These are phyloP conservation scores for Marsdenia floribunda DNA, from an alignment of 257 asterid species.

Conservation along the genomic window DNA sequence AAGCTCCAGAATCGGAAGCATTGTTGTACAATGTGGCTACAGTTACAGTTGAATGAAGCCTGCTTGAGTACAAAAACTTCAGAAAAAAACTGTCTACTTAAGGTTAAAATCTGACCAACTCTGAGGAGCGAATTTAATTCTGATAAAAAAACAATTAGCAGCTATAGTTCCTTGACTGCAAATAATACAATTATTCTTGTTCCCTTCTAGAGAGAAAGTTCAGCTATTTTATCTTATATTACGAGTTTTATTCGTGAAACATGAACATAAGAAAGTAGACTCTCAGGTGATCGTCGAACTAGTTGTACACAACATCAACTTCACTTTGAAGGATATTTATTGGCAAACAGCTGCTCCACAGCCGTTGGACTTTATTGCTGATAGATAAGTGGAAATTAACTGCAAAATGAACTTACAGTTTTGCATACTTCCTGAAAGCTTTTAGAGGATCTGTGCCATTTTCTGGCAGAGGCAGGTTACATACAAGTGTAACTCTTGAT, in stretches of 20 bases:
- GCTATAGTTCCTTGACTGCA: neutral
- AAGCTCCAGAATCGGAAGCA: too few species aligned
- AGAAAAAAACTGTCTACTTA: neutral
- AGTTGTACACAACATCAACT: neutral
- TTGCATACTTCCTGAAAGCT: constrained; percentile 6
- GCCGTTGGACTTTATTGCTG: neutral
- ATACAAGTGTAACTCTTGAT: constrained; percentile 9
- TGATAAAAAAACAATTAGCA: neutral
- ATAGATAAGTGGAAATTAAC: neutral
- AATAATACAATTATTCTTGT: neutral
- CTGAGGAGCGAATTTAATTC: neutral
- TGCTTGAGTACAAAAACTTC: neutral
- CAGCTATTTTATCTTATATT: neutral
- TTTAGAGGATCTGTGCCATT: neutral
- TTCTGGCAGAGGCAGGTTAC: neutral
- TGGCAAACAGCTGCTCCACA: neutral
- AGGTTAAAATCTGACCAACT: neutral
- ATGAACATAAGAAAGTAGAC: neutral
- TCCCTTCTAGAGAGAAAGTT: neutral
- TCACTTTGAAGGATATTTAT: neutral
- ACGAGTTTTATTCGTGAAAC: neutral
- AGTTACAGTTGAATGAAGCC: neutral
- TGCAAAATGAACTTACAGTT: neutral
- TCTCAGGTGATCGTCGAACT: neutral
- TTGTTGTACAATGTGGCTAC: neutral